These are phyloP conservation scores for Fomitopsis serialis DNA, from an alignment of 768 basidiomycete genomes.

Conservation along the genomic window DNA sequence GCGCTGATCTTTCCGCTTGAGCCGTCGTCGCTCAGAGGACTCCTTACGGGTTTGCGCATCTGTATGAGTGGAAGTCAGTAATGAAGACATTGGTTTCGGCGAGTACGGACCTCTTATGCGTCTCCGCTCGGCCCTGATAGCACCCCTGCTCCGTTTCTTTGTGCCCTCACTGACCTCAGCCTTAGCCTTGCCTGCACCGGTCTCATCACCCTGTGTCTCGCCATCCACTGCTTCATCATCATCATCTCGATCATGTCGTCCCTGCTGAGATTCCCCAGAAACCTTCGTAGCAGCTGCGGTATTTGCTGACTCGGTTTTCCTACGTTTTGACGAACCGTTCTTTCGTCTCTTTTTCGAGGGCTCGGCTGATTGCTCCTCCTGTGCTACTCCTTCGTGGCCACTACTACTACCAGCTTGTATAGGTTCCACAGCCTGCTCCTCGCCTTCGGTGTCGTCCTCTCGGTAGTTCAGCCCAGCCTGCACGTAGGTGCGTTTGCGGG, in stretches of 20 bases:
- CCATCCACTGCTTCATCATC: too few relatives aligned
- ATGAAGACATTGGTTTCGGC: not conserved
- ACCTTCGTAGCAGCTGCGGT: too few relatives aligned
- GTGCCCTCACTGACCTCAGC: conserved; percentile 2
- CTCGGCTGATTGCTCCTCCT: not conserved
- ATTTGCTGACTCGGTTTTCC: too few relatives aligned
- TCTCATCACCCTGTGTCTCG: not conserved
- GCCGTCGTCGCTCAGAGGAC: conserved; percentile 53
- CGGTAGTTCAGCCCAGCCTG: conserved; percentile 48
- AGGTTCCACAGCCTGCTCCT: too few relatives aligned
- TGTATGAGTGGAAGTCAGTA: not conserved
- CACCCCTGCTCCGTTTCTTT: conserved; percentile 12
- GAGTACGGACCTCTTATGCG: not conserved
- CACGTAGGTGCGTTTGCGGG: conserved; percentile 67
- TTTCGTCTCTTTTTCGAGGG: not conserved
- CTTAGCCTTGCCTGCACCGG: not conserved
- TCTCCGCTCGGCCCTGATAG: conserved; percentile 10
- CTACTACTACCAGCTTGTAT: not conserved
- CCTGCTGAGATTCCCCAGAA: too few relatives aligned
- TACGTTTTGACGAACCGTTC: conserved; percentile 3
- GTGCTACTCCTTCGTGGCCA: not conserved
- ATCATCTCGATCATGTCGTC: too few relatives aligned
- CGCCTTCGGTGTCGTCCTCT: not conserved
- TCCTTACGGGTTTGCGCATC: conserved; percentile 23
- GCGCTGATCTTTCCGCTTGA: conserved; percentile 57